Conservation (phyloP, 331 rosid genomes). For the Telfairia occidentalis region DNA sequence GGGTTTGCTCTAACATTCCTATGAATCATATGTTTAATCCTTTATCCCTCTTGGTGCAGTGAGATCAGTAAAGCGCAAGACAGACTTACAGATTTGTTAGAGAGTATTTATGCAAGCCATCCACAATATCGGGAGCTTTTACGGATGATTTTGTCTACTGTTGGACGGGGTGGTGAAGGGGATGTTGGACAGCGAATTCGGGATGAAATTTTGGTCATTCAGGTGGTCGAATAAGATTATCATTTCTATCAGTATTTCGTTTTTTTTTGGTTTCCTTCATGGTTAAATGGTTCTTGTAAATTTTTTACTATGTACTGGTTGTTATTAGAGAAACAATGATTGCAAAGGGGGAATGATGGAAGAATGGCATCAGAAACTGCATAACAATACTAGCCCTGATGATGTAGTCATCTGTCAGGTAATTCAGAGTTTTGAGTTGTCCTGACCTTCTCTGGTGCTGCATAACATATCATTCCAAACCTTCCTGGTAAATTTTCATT, state of each 20-base stretch:
- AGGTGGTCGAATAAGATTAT: constrained; percentile 34
- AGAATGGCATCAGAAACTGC: constrained; percentile 99
- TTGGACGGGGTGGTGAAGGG: constrained; percentile 99
- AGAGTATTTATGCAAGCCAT: constrained; percentile 49
- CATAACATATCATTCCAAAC: constrained; percentile 9
- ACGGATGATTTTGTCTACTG: constrained; percentile 85
- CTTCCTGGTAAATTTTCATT: constrained; percentile 17
- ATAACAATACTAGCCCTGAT: constrained; percentile 97
- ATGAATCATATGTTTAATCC: not conserved
- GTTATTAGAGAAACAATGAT: constrained; percentile 59
- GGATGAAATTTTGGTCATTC: constrained; percentile 91
- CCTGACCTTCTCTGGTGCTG: constrained; percentile 13
- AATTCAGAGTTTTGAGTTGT: constrained; percentile 18
- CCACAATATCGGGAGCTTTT: constrained; percentile 73
- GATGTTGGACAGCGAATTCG: constrained; percentile 98
- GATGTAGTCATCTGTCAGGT: constrained; percentile 98
- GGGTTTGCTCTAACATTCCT: not conserved
- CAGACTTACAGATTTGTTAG: constrained; percentile 80
- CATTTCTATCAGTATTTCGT: constrained; percentile 1
- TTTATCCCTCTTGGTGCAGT: constrained; percentile 35
- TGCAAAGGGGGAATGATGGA: constrained; percentile 96
- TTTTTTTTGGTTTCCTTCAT: constrained; percentile 4
- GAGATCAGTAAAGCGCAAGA: constrained; percentile 97
- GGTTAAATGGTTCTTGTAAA: constrained; percentile 11
- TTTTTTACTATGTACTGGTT: constrained; percentile 14